Base-by-base conservation (phyloP, 805 yeast species). In the Saccharomyces paradoxus region DNA sequence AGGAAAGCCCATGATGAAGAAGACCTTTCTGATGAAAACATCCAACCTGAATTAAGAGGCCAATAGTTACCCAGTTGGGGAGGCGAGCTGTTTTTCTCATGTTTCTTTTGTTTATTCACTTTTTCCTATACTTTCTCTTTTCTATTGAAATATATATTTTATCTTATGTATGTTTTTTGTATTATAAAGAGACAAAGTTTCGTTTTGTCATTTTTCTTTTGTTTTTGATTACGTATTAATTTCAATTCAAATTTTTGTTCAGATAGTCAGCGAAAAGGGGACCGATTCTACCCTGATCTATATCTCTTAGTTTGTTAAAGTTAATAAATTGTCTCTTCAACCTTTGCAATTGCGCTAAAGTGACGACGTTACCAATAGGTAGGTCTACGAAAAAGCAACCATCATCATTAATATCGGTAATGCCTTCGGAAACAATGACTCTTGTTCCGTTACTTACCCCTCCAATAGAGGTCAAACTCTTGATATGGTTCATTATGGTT, bases 301-400 rank as follows among this genome's bases (percentile, higher is more conserved):
- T 75, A 46, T 84, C 81, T 63, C 96, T 77, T 76, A 90, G 81
- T 61, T 88, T 80, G 67, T 92, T 89, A 68, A 92, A 75, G 44
- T 81, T 76, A n/a, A 91, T 81, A 69, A 86, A 92, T 17, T 90
- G 84, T 61, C 99, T 78, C 68, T 96, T 77, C 13, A 89, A 74
- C 56, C 99, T 76, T 63, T 91, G 96, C 52, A 94, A 67, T 64
- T 87, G 90, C 0, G 96, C 88, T 44, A 84, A 74, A 13, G 88
- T 80, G 8, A 87, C 81, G 1, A 78, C 70, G 4, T 72, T 71
- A 2, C 80, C 63, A 12, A 58, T 46, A 1, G 97, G 97, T 63
- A 92, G 70, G 17, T 80, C 81, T 3, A 89, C 80, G 46, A 65
- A 72, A 22, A 78, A 64, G 12, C 74, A 74, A 5, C 57, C 55